These are phyloP conservation scores for Colletotrichum kahawae DNA, from an alignment of 2,329 filamentous ascomycete genomes.

Conservation along the genomic window DNA sequence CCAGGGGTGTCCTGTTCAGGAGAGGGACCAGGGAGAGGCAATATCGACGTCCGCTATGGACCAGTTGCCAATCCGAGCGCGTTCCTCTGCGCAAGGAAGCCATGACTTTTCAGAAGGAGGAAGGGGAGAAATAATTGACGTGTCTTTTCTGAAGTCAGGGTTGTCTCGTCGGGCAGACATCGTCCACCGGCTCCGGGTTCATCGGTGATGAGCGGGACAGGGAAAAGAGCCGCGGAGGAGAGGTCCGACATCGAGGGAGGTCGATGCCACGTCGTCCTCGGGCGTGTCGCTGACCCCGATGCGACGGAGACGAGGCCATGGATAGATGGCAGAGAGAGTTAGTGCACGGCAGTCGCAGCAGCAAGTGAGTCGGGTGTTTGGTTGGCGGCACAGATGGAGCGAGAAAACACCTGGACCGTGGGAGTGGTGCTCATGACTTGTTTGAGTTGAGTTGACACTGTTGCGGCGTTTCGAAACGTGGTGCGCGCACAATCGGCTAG, in stretches of 20 bases:
- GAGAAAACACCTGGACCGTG: background rate
- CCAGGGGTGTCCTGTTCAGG: background rate
- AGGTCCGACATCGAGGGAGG: background rate
- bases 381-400: background rate
- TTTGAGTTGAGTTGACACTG: background rate
- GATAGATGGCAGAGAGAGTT: background rate
- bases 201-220: background rate
- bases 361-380: background rate
- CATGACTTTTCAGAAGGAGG: background rate
- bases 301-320: background rate
- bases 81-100: background rate
- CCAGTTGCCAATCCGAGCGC: background rate
- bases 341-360: background rate
- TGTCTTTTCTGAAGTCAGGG: conserved; percentile 4
- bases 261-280: background rate
- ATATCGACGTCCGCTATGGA: background rate
- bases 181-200: background rate
- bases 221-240: background rate
- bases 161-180: background rate
- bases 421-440: background rate
- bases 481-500: conserved; percentile 4
- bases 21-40: background rate
- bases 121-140: background rate
- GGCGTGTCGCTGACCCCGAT: background rate
- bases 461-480: conserved; percentile 18